Evolutionary conservation across 495 filamentous ascomycete species (phyloP).

Genomic region (Trichoderma reesei): DNA sequence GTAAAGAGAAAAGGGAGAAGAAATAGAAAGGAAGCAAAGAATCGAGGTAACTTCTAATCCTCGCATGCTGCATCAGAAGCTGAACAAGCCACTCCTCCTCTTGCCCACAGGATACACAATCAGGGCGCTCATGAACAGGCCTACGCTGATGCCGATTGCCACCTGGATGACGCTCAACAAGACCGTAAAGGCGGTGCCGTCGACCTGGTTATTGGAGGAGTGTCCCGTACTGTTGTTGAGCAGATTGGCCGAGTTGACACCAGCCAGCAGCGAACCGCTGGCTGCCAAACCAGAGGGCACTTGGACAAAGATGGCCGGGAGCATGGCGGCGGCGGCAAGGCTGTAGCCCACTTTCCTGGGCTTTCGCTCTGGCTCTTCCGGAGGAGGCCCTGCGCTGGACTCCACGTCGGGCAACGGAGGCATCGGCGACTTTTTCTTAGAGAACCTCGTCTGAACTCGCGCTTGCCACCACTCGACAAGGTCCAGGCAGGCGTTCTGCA

Average conservation of each 20-base stretch:
- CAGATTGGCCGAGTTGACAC: slow-evolving; percentile 72
- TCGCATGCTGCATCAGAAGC: slow-evolving; percentile 48
- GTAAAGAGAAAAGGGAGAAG: not conserved
- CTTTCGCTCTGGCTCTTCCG: slow-evolving; percentile 10
- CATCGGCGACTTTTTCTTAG: not conserved
- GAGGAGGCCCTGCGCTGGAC: slow-evolving; percentile 11
- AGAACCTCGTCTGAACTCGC: slow-evolving; percentile 17
- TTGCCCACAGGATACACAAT: slow-evolving; percentile 90
- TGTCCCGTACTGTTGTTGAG: slow-evolving; percentile 29
- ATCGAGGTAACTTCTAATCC: not conserved
- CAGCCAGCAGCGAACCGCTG: slow-evolving; percentile 71
- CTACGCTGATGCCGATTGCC: slow-evolving; percentile 87
- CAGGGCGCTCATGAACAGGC: slow-evolving; percentile 75
- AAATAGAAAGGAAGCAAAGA: not conserved
- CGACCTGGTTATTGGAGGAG: slow-evolving; percentile 27
- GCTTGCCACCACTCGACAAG: slow-evolving; percentile 19
- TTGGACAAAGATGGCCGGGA: slow-evolving; percentile 91
- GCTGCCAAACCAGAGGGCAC: slow-evolving; percentile 87
- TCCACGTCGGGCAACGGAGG: slow-evolving; percentile 2
- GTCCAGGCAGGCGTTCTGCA: slow-evolving; percentile 23
- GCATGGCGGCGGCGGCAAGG: slow-evolving; percentile 75
- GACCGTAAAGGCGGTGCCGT: slow-evolving; percentile 66
- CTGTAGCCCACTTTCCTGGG: slow-evolving; percentile 47
- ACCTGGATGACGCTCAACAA: slow-evolving; percentile 83
- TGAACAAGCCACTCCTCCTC: slow-evolving; percentile 79